Evolutionary conservation across 257 asterid genomes (phyloP).

Genomic region (Solanum chiquidenum): DNA sequence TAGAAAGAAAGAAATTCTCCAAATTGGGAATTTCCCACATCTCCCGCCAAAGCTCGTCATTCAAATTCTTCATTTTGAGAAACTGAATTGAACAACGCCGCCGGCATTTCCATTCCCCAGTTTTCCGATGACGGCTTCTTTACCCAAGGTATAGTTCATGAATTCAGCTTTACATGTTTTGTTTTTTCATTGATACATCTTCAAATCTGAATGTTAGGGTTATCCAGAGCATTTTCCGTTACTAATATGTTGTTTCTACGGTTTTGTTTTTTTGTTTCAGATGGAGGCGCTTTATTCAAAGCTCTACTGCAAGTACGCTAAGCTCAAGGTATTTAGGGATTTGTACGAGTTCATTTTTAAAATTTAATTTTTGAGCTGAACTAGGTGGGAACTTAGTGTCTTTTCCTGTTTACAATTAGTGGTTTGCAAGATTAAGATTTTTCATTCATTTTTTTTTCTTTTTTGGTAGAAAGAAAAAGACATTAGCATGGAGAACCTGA

Average conservation of each 20-base stretch:
- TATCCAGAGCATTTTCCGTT: background rate
- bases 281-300: conserved; percentile 68
- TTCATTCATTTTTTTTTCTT: background rate
- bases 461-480: conserved; percentile 50
- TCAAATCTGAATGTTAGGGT: background rate
- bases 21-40: background rate
- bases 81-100: background rate
- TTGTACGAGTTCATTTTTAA: background rate
- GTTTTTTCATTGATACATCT: background rate
- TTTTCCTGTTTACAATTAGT: background rate
- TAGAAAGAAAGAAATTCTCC: background rate
- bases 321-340: conserved; percentile 41
- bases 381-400: background rate
- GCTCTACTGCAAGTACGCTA: conserved; percentile 48
- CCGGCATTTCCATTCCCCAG: background rate
- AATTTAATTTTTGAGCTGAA: background rate
- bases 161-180: background rate
- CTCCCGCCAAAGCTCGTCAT: background rate
- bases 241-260: background rate
- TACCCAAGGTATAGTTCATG: background rate
- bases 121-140: background rate
- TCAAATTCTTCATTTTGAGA: background rate
- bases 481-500: conserved; percentile 44
- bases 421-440: background rate
- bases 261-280: conserved; percentile 5